Evolutionary conservation across 495 filamentous ascomycete species (phyloP), one percentile per base, ranked within the genome.

Genomic region (Aspergillus wentii): DNA sequence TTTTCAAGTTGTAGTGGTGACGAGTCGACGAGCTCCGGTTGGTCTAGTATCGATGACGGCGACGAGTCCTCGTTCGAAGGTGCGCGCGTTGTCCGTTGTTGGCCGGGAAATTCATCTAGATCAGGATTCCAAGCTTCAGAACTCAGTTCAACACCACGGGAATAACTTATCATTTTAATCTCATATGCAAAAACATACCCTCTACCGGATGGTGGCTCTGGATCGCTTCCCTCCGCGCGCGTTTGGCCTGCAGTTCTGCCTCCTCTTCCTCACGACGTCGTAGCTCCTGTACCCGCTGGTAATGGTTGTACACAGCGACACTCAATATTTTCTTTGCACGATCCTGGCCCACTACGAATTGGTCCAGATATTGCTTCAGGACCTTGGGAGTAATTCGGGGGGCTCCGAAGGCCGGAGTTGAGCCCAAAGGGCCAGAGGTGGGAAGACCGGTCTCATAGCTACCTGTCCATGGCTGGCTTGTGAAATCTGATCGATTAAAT

Each of bases 241-340:
- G 61, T 47, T 76, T 69, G 25, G 66, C 66, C 17, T 62, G 38
- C 27, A 80, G 61, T 54, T 83, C 80, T 46, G 83, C 82, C 38
- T 82, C 79, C 44, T 89, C 84, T 41, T 92, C 85, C 47, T 94
- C 81, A 21, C 83, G 75, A 33, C 88, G 69, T 35, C 78, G 69
- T 16, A 88, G 52, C 50, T 95, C 85, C 41, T 85, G 81, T 42
- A 95, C 76, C 25, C 84, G 74, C 64, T 94, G 89, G 56, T 95
- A 97, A 52, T 98, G 92, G 64, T 96, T 95, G 62, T 88, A 96
- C n/a, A 98, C 85, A 3, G 90, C 88, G 8, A 89, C 83, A 46
- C 87, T 91, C 35, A 96, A 75, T 17, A 89, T 84, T 57, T 92
- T 92, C 74, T 97, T 98, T n/a, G 92, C 87, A 33, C 86, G 82